Base-by-base conservation (phyloP, 768 basidiomycete species). In the Auricularia sp. region DNA sequence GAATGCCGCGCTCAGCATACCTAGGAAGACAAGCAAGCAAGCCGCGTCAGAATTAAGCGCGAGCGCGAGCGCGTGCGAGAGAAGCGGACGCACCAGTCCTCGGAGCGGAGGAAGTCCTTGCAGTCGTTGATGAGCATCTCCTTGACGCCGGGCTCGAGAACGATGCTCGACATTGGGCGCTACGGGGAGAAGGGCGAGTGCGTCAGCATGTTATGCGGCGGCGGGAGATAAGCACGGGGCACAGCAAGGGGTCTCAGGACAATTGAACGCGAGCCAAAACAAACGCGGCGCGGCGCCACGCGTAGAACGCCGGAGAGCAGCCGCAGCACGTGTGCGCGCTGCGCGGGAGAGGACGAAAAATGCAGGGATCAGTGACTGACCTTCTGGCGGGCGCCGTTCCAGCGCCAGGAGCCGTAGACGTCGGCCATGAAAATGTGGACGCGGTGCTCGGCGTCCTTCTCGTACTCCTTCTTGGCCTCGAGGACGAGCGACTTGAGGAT, bases 1-100 rank as follows among this genome's bases (percentile, higher is more conserved):
- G 91, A 72, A 93, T 94, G 34, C 90, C 92, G 82, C 92, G 82
- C 72, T 93, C 90, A 66, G 90, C 91, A 80, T 94, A 94, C 91
- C 91, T 92, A 71, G 29, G 29, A 29, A 29, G 29, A 29, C 29
- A 29, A 29, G 29, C 44, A 72, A 63, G 44, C 61, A 66, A 34
- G 8, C 2, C 24, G 24, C 47, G 24, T 62, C 13, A 56, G 29
- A 29, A 6, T 14, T 13, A 21, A 7, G 58, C 37, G n/a, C 54
- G 29, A 24, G 10, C 10, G 29, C 21, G 14, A 6, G 47, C 14
- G 47, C 14, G 65, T 63, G 61, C 63, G 70, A 64, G 66, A 65
- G 66, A 64, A n/a, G 42, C 44, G 42, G 56, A 80, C 88, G 69
- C 73, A 90, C 90, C 90, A 92, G 67, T 92, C 89, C 71, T 93